Base-by-base conservation (phyloP, 495 filamentous ascomycete genomes). In the Penicillium argentinense region DNA sequence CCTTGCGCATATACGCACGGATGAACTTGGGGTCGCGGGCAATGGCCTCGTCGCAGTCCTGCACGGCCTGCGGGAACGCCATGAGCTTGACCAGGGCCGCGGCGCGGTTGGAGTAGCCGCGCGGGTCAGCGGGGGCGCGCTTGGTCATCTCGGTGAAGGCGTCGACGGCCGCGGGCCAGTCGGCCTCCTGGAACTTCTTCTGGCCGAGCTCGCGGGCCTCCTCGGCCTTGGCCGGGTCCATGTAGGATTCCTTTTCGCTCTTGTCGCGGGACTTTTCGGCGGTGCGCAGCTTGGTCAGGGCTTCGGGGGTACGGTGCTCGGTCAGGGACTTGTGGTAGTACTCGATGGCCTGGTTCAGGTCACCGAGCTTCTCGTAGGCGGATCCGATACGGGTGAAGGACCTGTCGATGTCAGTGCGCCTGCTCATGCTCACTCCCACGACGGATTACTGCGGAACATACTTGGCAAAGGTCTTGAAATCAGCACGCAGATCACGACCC, bases 131-230 rank as follows among this genome's bases (percentile, higher is more conserved):
- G 13, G 93, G 93, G 0, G 88, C 83, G 40, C 93, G 91, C 79
- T 97, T 97, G 64, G 85, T 86, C 93, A 97, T 97, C 79, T 99
- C 93, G 2, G 75, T 82, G 73, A 97, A 99, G 2, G 95, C 92
- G 30, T 88, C 91, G 17, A 99, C 92, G 21, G 93, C 93, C 29
- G 80, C 95, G 19, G 92, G 91, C 90, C 92, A 97, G 74, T 99
- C 91, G 13, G 83, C 83, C 51, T 91, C 89, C 75, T 97, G 96
- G 81, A 97, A 99, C 67, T 92, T 93, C 62, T 86, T 76, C 68
- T 96, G 96, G 26, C 93, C 93, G 34, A 95, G 81, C 69, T 96
- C 90, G 50, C 93, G 89, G 14, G 93, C 91, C 71, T 97, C 88
- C 60, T 99, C 93, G 16, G 93, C 93, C 73, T 96, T 91, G 40